Percentiles rank a stretch among this genome's conserved stretches.
phyloP scores from a whole-genome alignment of 345 rosid species.

The Arabis alpina region DNA sequence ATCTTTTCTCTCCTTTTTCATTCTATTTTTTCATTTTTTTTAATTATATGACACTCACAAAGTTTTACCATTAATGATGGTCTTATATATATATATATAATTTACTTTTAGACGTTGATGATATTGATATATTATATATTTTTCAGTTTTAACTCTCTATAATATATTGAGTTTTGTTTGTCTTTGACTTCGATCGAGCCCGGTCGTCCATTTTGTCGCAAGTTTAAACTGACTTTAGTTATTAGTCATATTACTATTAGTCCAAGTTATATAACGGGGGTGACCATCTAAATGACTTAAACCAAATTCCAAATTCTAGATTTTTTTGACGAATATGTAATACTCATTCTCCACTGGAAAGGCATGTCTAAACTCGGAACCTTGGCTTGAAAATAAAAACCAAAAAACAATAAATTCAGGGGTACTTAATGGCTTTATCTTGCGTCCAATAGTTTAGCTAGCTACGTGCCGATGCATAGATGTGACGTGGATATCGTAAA shows the following conservation, averaged over 20 bases:
- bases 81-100: background rate
- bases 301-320: too few species aligned
- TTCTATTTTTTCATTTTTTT: too few species aligned
- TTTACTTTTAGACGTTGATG: background rate
- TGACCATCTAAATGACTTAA: too few species aligned
- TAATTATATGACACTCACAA: too few species aligned
- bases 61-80: too few species aligned
- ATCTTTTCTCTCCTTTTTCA: too few species aligned
- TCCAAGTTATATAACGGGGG: too few species aligned
- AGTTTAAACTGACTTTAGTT: conserved; percentile 15
- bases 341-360: too few species aligned
- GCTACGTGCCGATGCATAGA: conserved; percentile 25
- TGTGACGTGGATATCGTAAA: conserved; percentile 32
- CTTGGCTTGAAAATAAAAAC: background rate
- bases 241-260: too few species aligned
- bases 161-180: conserved; percentile 19
- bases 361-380: background rate
- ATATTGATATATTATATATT: background rate
- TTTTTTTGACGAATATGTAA: too few species aligned
- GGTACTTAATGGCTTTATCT: conserved; percentile 20
- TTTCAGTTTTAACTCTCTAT: background rate
- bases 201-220: conserved; percentile 24
- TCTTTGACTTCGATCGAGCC: conserved; percentile 24
- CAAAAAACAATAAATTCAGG: conserved; percentile 11
- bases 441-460: conserved; percentile 27